Evolutionary conservation across 2,329 filamentous ascomycete species (phyloP).

Genomic region (Xylariaceae sp.): DNA sequence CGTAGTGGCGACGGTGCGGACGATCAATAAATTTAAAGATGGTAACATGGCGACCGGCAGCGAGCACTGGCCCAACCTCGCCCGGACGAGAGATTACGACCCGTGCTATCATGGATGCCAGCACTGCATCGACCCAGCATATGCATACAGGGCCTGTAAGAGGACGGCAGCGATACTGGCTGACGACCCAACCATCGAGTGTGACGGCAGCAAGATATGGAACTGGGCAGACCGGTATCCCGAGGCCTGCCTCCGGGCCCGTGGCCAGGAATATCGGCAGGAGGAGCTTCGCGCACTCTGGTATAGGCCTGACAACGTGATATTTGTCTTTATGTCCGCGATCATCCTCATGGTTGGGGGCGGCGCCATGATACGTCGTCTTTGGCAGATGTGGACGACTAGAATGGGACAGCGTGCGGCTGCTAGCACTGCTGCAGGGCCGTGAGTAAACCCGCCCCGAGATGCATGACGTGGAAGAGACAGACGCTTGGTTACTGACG

Average conservation of each 20-base stretch:
- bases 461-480: too few relatives aligned
- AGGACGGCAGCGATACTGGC: slow-evolving; percentile 1
- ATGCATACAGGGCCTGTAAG: slow-evolving; percentile 5
- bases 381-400: too few relatives aligned
- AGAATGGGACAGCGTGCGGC: too few relatives aligned
- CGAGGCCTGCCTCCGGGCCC: slow-evolving; percentile 2
- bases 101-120: slow-evolving; percentile 9
- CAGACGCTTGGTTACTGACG: too few relatives aligned
- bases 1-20: too few relatives aligned
- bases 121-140: slow-evolving; percentile 3
- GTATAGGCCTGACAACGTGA: too few relatives aligned
- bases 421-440: too few relatives aligned
- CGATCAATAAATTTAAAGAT: slow-evolving; percentile 2
- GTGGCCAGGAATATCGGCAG: slow-evolving; percentile 1
- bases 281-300: slow-evolving; percentile 1
- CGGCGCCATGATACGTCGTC: too few relatives aligned
- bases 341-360: too few relatives aligned
- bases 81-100: slow-evolving; percentile 5
- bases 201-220: slow-evolving; percentile 8
- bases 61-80: slow-evolving; percentile 6
- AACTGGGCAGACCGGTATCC: slow-evolving; percentile 11
- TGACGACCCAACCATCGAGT: not conserved
- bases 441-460: too few relatives aligned
- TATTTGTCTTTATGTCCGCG: too few relatives aligned
- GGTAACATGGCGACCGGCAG: not conserved